Evolutionary conservation across 768 basidiomycete genomes (phyloP).

Genomic region (Trametes punicea): DNA sequence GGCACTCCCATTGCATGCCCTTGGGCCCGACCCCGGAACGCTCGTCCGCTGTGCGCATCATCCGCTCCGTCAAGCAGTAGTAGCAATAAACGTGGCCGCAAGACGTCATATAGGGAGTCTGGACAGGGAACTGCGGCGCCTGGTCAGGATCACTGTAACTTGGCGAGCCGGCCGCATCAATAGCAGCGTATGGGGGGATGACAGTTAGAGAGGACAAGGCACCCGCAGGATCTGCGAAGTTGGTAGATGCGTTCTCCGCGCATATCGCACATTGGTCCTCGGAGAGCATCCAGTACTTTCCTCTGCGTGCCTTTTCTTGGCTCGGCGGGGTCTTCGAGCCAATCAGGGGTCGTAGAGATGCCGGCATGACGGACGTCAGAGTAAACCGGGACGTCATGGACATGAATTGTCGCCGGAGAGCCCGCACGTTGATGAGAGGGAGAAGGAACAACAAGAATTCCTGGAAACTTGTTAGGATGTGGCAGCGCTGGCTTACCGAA

Average conservation of each 20-base stretch:
- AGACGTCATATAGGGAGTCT: constrained; percentile 78
- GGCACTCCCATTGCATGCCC: constrained; percentile 72
- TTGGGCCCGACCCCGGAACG: constrained; percentile 32
- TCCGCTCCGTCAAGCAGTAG: constrained; percentile 81
- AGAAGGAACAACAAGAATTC: constrained; percentile 94
- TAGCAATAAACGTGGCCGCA: constrained; percentile 93
- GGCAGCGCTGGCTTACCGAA: background rate
- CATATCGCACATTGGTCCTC: constrained; percentile 88
- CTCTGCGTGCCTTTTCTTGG: constrained; percentile 30
- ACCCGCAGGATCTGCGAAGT: constrained; percentile 51
- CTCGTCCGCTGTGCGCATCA: constrained; percentile 72
- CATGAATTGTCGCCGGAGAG: constrained; percentile 54
- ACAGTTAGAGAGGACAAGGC: constrained; percentile 37
- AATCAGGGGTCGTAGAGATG: constrained; percentile 30
- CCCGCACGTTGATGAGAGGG: constrained; percentile 73
- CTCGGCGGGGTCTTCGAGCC: constrained; percentile 4
- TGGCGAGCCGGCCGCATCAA: background rate
- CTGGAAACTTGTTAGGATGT: constrained; percentile 37
- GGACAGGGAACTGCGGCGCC: constrained; percentile 60
- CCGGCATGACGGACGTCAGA: constrained; percentile 30
- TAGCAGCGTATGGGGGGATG: constrained; percentile 27
- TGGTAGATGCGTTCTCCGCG: constrained; percentile 66
- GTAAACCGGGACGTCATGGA: constrained; percentile 32
- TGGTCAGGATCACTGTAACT: constrained; percentile 28
- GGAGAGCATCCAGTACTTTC: constrained; percentile 69